Evolutionary conservation across 1,284 basidiomycete species (phyloP), one percentile per base, ranked within the genome.

Genomic region (Tetrapyrgos nigripes): DNA sequence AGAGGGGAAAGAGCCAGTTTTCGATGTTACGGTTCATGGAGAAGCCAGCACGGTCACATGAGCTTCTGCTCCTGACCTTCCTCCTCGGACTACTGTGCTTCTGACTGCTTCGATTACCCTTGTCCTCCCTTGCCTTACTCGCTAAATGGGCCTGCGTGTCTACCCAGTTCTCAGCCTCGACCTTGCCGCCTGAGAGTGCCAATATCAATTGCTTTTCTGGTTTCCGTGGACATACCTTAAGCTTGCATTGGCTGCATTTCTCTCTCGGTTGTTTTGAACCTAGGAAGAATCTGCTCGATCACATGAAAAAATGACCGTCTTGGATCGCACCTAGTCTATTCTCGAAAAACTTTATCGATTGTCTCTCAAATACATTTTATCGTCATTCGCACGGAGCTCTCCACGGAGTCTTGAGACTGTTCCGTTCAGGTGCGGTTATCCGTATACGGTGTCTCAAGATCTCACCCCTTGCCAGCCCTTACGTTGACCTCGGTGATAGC

Each of bases 1-100:
- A 78, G 28, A 86, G 63, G 37, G 87, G 79, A 67, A 93, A 92
- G 2, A 91, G 69, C 91, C 91, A 93, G n/a, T n/a, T n/a, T 73
- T 93, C 91, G 43, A 21, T 59, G 45, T 51, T 29, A 33, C 26
- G 47, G 17, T 31, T 33, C 56, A 58, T 58, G 23, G 23, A 21
- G 10, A 40, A 40, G 37, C 19, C 37, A n/a, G 37, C 19, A 40
- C 37, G 37, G 37, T 40, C 37, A 40, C 37, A 40, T 40, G 37
- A 11, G 4, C 17, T n/a, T n/a, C n/a, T n/a, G n/a, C n/a, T n/a
- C n/a, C n/a, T n/a, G n/a, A n/a, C n/a, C n/a, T n/a, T n/a, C 13
- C 37, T 40, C 37, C 37, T 40, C 37, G 37, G 37, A 40, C 8
- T 40, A 40, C 6, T 5, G 37, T 40, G 37, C 17, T 17, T 40